Evolutionary conservation across 345 rosid species (phyloP).

Genomic region (Arabidopsis thaliana): DNA sequence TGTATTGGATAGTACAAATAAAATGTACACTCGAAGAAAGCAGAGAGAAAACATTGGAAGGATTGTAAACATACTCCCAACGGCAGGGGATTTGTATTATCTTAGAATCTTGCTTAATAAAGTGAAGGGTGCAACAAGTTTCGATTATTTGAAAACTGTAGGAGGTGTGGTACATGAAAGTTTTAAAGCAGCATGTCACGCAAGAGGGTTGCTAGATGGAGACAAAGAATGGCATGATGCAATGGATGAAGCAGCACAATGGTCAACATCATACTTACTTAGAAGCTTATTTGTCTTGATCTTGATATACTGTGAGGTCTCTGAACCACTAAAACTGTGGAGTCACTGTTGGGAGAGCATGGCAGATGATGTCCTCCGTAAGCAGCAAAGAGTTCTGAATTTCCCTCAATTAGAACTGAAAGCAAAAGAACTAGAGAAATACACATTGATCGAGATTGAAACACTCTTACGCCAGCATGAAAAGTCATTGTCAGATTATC

Average conservation of each 20-base stretch:
- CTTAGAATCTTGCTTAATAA: too few species aligned
- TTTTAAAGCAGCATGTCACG: slow-evolving; percentile 7
- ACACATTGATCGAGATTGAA: not conserved
- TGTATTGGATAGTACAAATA: too few species aligned
- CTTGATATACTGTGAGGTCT: not conserved
- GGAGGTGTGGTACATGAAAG: not conserved
- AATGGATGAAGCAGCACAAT: slow-evolving; percentile 2
- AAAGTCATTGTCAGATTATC: not conserved
- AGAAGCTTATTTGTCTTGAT: not conserved
- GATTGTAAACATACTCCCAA: too few species aligned
- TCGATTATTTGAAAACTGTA: not conserved
- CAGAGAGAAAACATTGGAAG: too few species aligned
- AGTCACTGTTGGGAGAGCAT: not conserved
- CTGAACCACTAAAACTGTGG: not conserved
- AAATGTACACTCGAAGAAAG: too few species aligned
- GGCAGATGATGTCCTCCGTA: not conserved
- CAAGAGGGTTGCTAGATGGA: not conserved
- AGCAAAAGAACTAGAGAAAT: not conserved
- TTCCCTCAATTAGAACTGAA: not conserved
- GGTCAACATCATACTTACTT: not conserved
- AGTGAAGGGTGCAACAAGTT: not conserved
- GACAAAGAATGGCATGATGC: slow-evolving; percentile 26
- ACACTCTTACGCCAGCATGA: not conserved
- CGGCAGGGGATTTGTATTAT: too few species aligned
- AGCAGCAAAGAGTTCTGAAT: not conserved